Conservation (phyloP, 78 protist species). For the Dictyostelium intermedium region DNA sequence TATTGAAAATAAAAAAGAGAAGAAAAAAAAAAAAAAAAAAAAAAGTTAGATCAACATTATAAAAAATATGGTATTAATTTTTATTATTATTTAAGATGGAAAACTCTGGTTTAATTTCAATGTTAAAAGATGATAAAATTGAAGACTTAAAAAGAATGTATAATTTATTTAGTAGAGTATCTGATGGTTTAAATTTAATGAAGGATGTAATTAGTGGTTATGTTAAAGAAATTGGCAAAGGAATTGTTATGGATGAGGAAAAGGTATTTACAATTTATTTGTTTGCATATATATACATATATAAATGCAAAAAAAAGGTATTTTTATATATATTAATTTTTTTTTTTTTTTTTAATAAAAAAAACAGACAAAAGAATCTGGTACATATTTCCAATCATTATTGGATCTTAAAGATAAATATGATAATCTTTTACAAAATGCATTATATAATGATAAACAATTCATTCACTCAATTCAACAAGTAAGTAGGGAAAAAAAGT, state of each 20-base stretch:
- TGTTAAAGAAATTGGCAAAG: conserved; percentile 75
- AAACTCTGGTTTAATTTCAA: conserved; percentile 65
- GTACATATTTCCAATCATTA: conserved; percentile 81
- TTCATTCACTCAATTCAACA: conserved; percentile 77
- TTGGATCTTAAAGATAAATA: conserved; percentile 86
- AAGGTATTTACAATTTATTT: conserved; percentile 18
- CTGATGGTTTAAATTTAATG: conserved; percentile 65
- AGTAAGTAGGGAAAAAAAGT: conserved; percentile 8
- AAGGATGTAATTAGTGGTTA: conserved; percentile 64
- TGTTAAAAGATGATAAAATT: conserved; percentile 68
- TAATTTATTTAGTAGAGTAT: conserved; percentile 76
- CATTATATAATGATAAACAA: conserved; percentile 79
- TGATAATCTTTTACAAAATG: conserved; percentile 66
- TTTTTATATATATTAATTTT: not conserved
- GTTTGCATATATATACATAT: not conserved
- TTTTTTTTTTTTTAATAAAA: conserved; percentile 26
- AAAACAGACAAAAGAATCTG: conserved; percentile 60
- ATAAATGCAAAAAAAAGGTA: not conserved
- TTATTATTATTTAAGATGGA: conserved; percentile 38
- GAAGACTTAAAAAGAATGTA: conserved; percentile 89
- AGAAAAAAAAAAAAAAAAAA: not conserved
- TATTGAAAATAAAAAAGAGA: not conserved
- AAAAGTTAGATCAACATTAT: too few relatives aligned
- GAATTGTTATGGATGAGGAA: conserved; percentile 80
- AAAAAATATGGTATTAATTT: not conserved